phyloP scores from a whole-genome alignment of 78 protist genomes.

The Cyanophora paradoxa region DNA sequence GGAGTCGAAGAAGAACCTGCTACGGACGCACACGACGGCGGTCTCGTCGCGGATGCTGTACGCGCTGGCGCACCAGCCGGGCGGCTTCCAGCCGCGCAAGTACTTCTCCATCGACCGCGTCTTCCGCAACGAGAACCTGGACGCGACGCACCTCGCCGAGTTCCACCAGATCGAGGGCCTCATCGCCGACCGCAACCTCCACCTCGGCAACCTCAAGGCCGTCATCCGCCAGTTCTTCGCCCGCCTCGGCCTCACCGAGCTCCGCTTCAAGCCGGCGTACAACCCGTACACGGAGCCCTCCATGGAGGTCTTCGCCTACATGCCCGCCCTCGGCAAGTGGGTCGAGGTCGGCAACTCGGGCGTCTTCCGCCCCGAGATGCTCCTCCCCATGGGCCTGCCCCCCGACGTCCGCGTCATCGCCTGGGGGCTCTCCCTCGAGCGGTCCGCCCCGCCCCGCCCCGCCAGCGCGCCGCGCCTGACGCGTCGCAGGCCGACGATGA shows the following conservation, averaged over 20 bases:
- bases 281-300: constrained; percentile 99
- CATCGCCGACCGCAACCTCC: constrained; percentile 74
- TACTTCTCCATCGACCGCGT: constrained; percentile 98
- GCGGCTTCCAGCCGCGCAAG: constrained; percentile 52
- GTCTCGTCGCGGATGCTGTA: constrained; percentile 85
- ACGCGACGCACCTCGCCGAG: constrained; percentile 98
- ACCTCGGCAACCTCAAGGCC: constrained; percentile 89
- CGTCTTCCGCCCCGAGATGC: constrained; percentile 97
- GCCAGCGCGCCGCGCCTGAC: not conserved
- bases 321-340: constrained; percentile 55
- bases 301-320: constrained; percentile 96
- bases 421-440: constrained; percentile 93
- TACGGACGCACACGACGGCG: constrained; percentile 99
- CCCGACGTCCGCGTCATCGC: constrained; percentile 88
- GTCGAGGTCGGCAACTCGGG: constrained; percentile 77
- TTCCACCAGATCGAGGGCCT: constrained; percentile 85
- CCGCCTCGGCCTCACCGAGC: constrained; percentile 26
- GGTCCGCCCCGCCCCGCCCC: not conserved
- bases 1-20: constrained; percentile 87
- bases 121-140: constrained; percentile 97
- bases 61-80: constrained; percentile 55
- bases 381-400: constrained; percentile 97
- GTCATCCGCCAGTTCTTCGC: constrained; percentile 83
- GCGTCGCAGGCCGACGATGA: constrained; percentile 91
- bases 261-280: constrained; percentile 68